These are phyloP conservation scores for Trichoderma sp. DNA, from an alignment of 2,329 filamentous ascomycete genomes.

Conservation along the genomic window DNA sequence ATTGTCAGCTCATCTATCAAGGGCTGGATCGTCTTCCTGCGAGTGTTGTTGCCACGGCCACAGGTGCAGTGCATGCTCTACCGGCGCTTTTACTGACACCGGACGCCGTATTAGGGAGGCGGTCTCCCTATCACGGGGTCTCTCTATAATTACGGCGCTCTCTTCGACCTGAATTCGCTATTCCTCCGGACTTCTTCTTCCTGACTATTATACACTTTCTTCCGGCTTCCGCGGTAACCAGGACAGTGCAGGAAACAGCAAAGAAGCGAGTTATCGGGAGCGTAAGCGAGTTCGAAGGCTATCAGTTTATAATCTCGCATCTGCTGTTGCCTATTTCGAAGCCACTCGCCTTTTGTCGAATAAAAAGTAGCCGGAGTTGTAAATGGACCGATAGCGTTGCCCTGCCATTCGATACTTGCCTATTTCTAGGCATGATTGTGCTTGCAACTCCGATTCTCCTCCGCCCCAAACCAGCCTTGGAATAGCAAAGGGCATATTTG, in stretches of 20 bases:
- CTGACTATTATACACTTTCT: not conserved
- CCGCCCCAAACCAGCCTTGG: not conserved
- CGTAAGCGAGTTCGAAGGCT: not conserved
- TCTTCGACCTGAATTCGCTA: not conserved
- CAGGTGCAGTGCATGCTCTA: not conserved
- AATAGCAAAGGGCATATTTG: conserved; percentile 7
- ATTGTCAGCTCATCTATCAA: no score
- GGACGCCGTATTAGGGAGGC: not conserved
- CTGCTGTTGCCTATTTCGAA: conserved; percentile 1
- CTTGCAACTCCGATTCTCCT: not conserved
- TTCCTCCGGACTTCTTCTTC: not conserved
- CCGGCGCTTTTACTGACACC: not conserved
- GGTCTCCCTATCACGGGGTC: not conserved
- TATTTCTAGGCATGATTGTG: not conserved
- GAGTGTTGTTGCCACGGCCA: not conserved
- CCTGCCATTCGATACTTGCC: not conserved
- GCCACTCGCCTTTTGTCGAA: not conserved
- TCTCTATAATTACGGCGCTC: not conserved
- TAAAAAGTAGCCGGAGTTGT: not conserved
- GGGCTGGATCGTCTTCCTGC: not conserved
- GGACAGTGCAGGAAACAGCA: not conserved
- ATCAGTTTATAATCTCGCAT: no score
- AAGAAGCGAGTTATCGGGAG: not conserved
- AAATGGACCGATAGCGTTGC: conserved; percentile 5
- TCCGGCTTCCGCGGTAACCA: not conserved